These are phyloP conservation scores for Alternaria ethzedia DNA, from an alignment of 2,329 filamentous ascomycete species.

Conservation along the genomic window DNA sequence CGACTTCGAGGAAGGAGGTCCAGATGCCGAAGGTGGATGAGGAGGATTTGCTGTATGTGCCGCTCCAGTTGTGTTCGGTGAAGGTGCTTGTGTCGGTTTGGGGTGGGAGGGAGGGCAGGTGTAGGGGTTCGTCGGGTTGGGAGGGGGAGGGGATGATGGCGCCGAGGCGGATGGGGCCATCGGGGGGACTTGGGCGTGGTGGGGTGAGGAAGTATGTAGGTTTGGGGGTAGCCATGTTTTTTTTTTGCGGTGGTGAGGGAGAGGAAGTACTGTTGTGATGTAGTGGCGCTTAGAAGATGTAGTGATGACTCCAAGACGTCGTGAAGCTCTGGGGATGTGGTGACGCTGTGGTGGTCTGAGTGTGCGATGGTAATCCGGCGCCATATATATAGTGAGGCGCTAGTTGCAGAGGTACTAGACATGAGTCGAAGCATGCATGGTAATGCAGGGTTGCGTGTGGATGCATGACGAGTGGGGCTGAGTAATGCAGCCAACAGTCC, in stretches of 20 bases:
- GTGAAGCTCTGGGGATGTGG: no score
- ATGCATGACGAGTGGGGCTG: not conserved
- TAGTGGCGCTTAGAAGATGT: not conserved
- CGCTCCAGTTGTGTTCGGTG: not conserved
- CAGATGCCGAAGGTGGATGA: constrained; percentile 10
- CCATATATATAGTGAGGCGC: not conserved
- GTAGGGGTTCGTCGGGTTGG: constrained; percentile 10
- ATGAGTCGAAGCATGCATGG: not conserved
- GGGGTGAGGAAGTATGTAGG: not conserved
- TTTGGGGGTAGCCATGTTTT: not conserved
- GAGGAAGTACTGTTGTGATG: no score
- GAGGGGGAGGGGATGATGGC: constrained; percentile 8
- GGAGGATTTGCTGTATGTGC: not conserved
- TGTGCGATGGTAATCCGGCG: not conserved
- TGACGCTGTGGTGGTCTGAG: not conserved
- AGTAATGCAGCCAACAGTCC: not conserved
- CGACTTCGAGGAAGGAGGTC: constrained; percentile 11
- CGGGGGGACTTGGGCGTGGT: not conserved
- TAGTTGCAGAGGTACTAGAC: not conserved
- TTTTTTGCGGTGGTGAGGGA: not conserved
- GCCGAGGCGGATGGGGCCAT: constrained; percentile 12
- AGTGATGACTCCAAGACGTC: no score
- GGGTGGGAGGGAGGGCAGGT: not conserved
- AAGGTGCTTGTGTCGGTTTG: not conserved
- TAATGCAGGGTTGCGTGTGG: not conserved